phyloP scores from a whole-genome alignment of 352 stramenopile species.

The Ophiocytium majus region DNA sequence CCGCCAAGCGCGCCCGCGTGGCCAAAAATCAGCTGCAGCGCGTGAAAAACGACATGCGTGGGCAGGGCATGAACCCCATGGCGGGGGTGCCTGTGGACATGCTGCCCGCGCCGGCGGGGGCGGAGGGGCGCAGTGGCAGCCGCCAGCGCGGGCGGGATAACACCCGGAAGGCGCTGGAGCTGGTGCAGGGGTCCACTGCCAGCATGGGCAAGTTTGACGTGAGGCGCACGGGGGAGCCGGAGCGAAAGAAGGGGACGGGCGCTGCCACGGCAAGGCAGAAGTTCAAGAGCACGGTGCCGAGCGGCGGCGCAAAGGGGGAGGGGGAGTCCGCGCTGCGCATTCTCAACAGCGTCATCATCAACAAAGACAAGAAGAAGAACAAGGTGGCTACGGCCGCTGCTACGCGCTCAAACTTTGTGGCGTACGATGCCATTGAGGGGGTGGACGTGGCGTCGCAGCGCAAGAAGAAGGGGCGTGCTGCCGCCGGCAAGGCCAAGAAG shows the following conservation, averaged over 20 bases:
- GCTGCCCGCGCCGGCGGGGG: not conserved
- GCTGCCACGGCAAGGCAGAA: constrained; percentile 11
- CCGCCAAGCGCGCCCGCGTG: constrained; percentile 81
- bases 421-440: constrained; percentile 48
- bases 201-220: constrained; percentile 52
- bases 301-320: constrained; percentile 23
- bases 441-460: constrained; percentile 1
- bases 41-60: constrained; percentile 23
- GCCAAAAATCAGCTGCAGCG: constrained; percentile 78
- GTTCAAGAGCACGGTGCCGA: constrained; percentile 37
- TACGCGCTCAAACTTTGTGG: constrained; percentile 44
- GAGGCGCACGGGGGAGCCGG: constrained; percentile 41
- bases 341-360: constrained; percentile 50
- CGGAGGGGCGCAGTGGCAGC: not conserved
- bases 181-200: constrained; percentile 53
- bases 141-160: constrained; percentile 41
- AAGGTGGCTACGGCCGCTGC: constrained; percentile 27
- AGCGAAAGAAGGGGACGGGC: constrained; percentile 48
- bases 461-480: constrained; percentile 46
- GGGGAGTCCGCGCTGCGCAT: constrained; percentile 30
- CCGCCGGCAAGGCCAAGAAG: constrained; percentile 48
- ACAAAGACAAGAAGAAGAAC: constrained; percentile 44
- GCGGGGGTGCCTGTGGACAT: constrained; percentile 53
- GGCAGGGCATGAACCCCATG: constrained; percentile 20
- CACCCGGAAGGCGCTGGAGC: constrained; percentile 38